Base-by-base conservation (phyloP, 305 asterid species). In the Euphrasia arctica region DNA sequence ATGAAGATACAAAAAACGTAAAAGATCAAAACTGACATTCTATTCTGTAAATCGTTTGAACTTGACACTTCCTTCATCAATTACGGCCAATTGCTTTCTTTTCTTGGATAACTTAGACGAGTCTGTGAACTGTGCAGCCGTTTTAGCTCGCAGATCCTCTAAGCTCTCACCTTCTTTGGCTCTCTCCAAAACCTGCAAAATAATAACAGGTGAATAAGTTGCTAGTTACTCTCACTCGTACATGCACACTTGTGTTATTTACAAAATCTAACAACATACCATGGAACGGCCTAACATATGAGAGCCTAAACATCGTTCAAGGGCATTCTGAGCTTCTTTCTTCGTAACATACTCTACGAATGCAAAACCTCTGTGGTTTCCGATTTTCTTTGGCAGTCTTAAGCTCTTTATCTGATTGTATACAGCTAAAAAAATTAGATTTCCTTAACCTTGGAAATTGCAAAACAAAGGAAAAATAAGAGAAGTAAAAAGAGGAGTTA, bases 251-350 rank as follows among this genome's bases (percentile, higher is more conserved):
- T 11, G 22, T 18, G 3, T 31, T 15, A 29, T 1, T 34, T 27
- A 57, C 31, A 41, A 41, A 11, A 29, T 60, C 56, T 34, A 34
- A 75, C 88, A n/a, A 75, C 88, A n/a, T 85, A 92, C 98, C 98
- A 93, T 69, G 83, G 77, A 97, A 63, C 98, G 98, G 36, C 97
- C 98, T 13, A 89, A 93, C 63, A 93, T 84, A 83, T 93, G 98
- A 42, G 91, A 78, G 71, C 60, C 90, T 43, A 94, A 79, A 74
- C 88, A 89, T 72, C 94, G 83, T 78, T 82, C 72, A 60, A 90
- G 86, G 63, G 97, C 98, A 66, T 83, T 90, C 64, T 75, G 78
- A 54, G 97, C 88, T 73, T 93, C 98, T 82, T 93, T 97, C 75
- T 90, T 93, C 3, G 97, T 90, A 32, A 82, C 77, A 28, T 68